Evolutionary conservation across 306 rosid genomes (phyloP).

Genomic region (Prinsepia uniflora): DNA sequence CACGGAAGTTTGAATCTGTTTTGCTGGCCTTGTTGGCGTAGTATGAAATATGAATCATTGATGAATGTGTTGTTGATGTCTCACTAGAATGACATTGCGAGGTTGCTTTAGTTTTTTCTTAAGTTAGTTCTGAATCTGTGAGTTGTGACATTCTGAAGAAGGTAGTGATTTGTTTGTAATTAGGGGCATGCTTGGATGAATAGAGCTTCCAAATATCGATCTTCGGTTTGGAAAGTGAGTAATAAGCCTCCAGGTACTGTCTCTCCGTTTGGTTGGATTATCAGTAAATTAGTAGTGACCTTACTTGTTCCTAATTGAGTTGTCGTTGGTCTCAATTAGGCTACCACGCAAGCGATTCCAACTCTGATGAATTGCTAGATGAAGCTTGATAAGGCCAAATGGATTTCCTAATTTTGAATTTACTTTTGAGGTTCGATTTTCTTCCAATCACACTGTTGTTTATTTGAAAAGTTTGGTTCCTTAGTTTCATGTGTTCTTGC

Average conservation of each 20-base stretch:
- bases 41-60: background rate
- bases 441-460: background rate
- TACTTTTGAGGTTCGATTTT: constrained; percentile 21
- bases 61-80: background rate
- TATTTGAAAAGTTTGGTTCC: background rate
- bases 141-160: constrained; percentile 17
- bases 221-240: constrained; percentile 49
- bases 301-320: constrained; percentile 16
- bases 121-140: background rate
- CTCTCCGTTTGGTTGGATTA: background rate
- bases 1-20: background rate
- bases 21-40: too few species aligned
- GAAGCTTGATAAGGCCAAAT: constrained; percentile 31
- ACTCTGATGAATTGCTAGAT: constrained; percentile 46
- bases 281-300: constrained; percentile 2
- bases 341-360: constrained; percentile 76
- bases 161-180: constrained; percentile 1
- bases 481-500: background rate
- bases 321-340: constrained; percentile 37
- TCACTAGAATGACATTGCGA: background rate
- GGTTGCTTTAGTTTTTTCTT: background rate
- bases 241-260: constrained; percentile 61
- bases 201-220: constrained; percentile 52
- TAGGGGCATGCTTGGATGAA: constrained; percentile 73
- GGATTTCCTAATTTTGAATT: constrained; percentile 10